Evolutionary conservation across 306 rosid genomes (phyloP).

Genomic region (Senna siamea): DNA sequence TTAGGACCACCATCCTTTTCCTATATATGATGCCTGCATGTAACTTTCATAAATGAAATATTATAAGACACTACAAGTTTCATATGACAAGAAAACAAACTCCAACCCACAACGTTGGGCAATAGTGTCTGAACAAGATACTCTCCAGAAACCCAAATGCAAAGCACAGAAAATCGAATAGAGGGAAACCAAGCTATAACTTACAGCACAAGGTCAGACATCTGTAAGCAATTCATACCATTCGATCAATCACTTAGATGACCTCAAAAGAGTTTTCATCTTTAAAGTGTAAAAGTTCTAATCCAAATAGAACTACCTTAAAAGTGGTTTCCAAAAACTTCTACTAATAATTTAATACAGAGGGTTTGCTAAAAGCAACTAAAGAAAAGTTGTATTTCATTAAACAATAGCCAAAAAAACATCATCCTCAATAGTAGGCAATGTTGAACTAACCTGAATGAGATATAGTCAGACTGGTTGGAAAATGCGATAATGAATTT

Average conservation of each 20-base stretch:
- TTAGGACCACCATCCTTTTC: constrained; percentile 83
- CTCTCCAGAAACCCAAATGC: neutral
- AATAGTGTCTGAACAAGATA: constrained; percentile 27
- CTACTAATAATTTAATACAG: neutral
- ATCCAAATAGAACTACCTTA: neutral
- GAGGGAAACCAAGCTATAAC: neutral
- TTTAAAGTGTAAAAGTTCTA: neutral
- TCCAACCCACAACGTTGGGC: neutral
- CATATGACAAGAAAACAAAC: constrained; percentile 13
- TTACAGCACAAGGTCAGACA: neutral
- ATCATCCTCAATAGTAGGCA: neutral
- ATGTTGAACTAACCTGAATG: constrained; percentile 70
- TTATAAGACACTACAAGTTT: neutral
- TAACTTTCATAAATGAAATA: neutral
- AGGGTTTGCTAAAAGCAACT: neutral
- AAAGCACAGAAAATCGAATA: constrained; percentile 2
- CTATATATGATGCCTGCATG: constrained; percentile 77
- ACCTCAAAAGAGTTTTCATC: neutral
- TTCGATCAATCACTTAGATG: neutral
- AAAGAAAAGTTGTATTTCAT: neutral
- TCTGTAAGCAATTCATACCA: neutral
- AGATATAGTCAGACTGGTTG: constrained; percentile 80
- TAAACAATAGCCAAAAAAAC: too few relatives aligned
- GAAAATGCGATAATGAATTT: constrained; percentile 82
- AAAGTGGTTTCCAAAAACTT: neutral